Percentiles rank a stretch among this genome's conserved stretches.
phyloP scores from a whole-genome alignment of 345 rosid species.

The Conringia planisiliqua region DNA sequence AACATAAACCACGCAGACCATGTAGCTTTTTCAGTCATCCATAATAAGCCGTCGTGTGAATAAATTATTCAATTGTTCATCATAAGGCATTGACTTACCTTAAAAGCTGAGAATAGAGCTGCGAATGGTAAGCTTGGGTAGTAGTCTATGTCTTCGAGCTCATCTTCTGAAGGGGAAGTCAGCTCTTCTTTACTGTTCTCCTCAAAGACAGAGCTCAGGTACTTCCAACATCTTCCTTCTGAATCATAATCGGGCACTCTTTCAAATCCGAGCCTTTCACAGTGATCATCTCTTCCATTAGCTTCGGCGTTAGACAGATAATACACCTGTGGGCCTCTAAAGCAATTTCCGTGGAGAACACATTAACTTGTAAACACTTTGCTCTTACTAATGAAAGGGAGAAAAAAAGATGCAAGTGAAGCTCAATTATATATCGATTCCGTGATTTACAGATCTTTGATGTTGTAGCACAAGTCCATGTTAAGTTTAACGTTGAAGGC shows the following conservation, averaged over 20 bases:
- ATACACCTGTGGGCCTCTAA: slow-evolving; percentile 70
- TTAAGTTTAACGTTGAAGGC: background rate
- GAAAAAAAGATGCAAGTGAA: background rate
- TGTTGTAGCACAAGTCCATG: background rate
- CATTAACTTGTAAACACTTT: background rate
- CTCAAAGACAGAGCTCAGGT: slow-evolving; percentile 62
- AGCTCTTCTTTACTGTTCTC: slow-evolving; percentile 38
- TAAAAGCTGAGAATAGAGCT: slow-evolving; percentile 80
- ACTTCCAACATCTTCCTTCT: slow-evolving; percentile 76
- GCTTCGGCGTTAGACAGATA: slow-evolving; percentile 57
- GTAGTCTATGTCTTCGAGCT: slow-evolving; percentile 79
- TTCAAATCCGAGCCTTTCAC: slow-evolving; percentile 78
- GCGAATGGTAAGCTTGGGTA: slow-evolving; percentile 95
- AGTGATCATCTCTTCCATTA: slow-evolving; percentile 69
- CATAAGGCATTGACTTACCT: slow-evolving; percentile 40
- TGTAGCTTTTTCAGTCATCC: background rate
- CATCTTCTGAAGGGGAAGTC: slow-evolving; percentile 63
- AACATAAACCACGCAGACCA: slow-evolving; percentile 9
- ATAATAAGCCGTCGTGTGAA: background rate
- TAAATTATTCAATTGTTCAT: background rate
- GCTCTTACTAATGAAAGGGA: background rate
- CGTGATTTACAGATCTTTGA: background rate
- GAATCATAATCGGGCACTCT: slow-evolving; percentile 68
- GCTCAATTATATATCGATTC: background rate
- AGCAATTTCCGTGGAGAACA: slow-evolving; percentile 7